These are phyloP conservation scores for Harringtonia aguacate DNA, from an alignment of 2,329 filamentous ascomycete genomes.

Conservation along the genomic window DNA sequence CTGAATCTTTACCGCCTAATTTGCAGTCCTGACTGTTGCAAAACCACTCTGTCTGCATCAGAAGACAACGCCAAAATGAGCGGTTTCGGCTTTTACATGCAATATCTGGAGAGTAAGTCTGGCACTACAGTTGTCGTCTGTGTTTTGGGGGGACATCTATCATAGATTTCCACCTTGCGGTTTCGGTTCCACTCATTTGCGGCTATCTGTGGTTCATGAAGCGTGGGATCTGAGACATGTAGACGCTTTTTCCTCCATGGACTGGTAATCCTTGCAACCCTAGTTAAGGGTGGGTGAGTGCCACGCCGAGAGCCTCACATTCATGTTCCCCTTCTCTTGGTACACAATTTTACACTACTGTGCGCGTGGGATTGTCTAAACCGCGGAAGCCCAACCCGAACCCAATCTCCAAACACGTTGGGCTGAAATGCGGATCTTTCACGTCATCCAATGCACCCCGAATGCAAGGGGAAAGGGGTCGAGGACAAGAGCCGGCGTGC, in stretches of 20 bases:
- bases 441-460: conserved; percentile 12
- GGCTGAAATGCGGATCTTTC: conserved; percentile 23
- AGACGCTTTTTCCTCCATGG: background rate
- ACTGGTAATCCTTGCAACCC: background rate
- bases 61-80: conserved; percentile 33
- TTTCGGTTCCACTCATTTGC: background rate
- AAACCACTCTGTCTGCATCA: background rate
- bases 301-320: no score
- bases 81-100: conserved; percentile 53
- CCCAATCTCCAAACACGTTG: conserved; percentile 14
- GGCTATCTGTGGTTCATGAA: background rate
- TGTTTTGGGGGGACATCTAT: background rate
- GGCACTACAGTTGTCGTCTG: conserved; percentile 11
- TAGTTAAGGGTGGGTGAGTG: background rate
- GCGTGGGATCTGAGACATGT: background rate
- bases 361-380: background rate
- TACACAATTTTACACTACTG: background rate
- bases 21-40: background rate
- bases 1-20: background rate
- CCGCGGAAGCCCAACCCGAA: conserved; percentile 1
- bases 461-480: background rate
- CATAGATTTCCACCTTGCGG: background rate
- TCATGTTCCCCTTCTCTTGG: no score
- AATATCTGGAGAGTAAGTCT: conserved; percentile 65
- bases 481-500: background rate